Percentiles rank a stretch among this genome's conserved stretches.
phyloP scores from a whole-genome alignment of 345 rosid genomes.

The Citrus australasica region DNA sequence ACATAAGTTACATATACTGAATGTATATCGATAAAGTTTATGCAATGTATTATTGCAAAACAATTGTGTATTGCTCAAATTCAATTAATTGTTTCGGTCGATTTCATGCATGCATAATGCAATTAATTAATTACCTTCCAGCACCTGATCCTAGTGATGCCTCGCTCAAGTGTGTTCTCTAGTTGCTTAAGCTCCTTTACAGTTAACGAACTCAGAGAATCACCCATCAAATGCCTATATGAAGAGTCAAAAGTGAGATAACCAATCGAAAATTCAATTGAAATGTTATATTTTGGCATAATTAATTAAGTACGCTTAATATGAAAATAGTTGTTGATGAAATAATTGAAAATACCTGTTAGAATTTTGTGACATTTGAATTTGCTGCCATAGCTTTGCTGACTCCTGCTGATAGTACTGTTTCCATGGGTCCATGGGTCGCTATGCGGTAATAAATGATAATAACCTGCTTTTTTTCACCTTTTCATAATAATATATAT shows the following conservation, averaged over 20 bases:
- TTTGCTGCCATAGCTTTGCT: conserved; percentile 87
- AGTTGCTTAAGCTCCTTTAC: conserved; percentile 94
- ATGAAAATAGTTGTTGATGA: not conserved
- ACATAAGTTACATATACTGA: not conserved
- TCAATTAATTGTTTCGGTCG: too few species aligned
- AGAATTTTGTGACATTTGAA: conserved; percentile 84
- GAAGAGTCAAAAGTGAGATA: not conserved
- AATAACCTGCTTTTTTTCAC: too few species aligned
- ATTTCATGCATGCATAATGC: too few species aligned
- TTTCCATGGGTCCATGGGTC: not conserved
- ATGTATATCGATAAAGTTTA: too few species aligned
- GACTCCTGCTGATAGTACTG: conserved; percentile 96
- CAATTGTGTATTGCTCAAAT: not conserved
- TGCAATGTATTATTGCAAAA: not conserved
- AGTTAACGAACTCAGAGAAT: conserved; percentile 66
- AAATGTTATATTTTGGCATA: not conserved
- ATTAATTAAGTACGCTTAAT: too few species aligned
- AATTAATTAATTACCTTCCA: conserved; percentile 58
- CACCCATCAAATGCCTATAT: conserved; percentile 86
- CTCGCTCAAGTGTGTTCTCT: conserved; percentile 90
- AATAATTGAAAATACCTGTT: conserved; percentile 50
- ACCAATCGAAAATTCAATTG: too few species aligned
- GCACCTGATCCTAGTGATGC: conserved; percentile 85
- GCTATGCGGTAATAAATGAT: not conserved
- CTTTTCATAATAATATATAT: too few species aligned